Evolutionary conservation across 768 basidiomycete genomes (phyloP).

Genomic region (Auricularia sp.): DNA sequence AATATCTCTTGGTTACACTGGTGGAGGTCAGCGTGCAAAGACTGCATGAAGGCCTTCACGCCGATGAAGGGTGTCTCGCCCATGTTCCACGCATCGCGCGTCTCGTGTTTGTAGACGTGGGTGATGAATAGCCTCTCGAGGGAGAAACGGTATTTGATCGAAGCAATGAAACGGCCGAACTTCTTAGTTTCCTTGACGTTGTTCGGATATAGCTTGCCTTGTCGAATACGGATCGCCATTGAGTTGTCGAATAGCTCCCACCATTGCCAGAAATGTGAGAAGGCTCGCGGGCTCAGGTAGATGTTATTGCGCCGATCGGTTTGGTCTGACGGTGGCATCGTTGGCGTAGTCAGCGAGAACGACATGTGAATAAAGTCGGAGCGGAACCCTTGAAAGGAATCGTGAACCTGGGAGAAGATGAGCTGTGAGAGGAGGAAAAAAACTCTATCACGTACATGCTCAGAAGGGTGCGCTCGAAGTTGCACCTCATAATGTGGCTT

Average conservation of each 20-base stretch:
- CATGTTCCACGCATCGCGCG: slow-evolving; percentile 66
- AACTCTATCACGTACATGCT: slow-evolving; percentile 29
- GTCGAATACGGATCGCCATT: slow-evolving; percentile 65
- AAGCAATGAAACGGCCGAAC: slow-evolving; percentile 78
- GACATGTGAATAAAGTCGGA: slow-evolving; percentile 92
- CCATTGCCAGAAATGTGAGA: slow-evolving; percentile 89
- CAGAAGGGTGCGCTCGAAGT: slow-evolving; percentile 27
- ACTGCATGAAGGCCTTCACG: slow-evolving; percentile 70
- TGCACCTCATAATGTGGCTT: slow-evolving; percentile 68
- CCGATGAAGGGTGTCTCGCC: slow-evolving; percentile 76
- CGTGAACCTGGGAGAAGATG: slow-evolving; percentile 19
- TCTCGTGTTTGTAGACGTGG: slow-evolving; percentile 79
- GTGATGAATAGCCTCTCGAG: slow-evolving; percentile 72
- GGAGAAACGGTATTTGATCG: slow-evolving; percentile 79
- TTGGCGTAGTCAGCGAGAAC: slow-evolving; percentile 66
- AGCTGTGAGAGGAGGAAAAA: not conserved
- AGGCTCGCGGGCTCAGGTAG: slow-evolving; percentile 76
- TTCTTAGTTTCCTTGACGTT: slow-evolving; percentile 67
- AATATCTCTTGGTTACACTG: slow-evolving; percentile 77
- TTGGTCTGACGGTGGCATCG: slow-evolving; percentile 22
- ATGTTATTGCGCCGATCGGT: slow-evolving; percentile 49
- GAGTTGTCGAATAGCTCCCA: slow-evolving; percentile 74
- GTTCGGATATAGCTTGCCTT: slow-evolving; percentile 71
- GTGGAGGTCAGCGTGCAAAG: slow-evolving; percentile 84
- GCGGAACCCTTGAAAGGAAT: slow-evolving; percentile 82